Evolutionary conservation across 78 protist genomes (phyloP), one percentile per base, ranked within the genome.

Genomic region (Dictyostelium capitatum): DNA sequence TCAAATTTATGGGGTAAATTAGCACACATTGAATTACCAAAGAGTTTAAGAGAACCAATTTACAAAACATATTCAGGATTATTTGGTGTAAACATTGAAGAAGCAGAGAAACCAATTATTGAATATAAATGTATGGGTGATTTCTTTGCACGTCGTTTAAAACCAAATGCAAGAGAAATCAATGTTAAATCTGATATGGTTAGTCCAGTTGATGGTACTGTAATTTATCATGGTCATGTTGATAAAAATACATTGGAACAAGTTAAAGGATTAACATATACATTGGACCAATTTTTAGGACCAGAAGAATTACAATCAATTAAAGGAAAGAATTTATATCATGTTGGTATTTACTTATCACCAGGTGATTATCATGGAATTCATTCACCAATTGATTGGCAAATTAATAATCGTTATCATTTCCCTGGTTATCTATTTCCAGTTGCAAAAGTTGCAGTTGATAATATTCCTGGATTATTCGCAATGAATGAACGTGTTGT

Each of bases 281-380:
- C 79, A 2, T 50, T 92, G 12, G 37, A 57, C 0, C 80, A 92
- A 20, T 92, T 92, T 30, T 70, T 92, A 7, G 96, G 96, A 25
- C 78, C 79, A 7, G 57, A 80, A 15, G 85, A 77, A 23, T 28
- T 65, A 32, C 28, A 3, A 11, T 4, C 11, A n/a, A 8, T 90
- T 43, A 37, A 90, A 48, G 82, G 64, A 32, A 83, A 82, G 83
- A 93, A 93, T 43, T 78, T 93, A 25, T 93, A 85, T 67, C 96
- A 93, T 51, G 30, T 89, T 10, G 91, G 80, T 23, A 25, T 93
- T 56, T 93, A 93, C 57, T 57, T 93, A 28, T 89, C 96, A 46
- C 96, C 96, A 41, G 96, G 96, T 2, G 96, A 93, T 46, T 93
- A 93, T 67, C 96, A 93, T 53, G 92, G 96, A 28, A 79, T 93